A percentile compares a stretch with the other conserved stretches of the same genome.
Evolutionary conservation across 2,329 filamentous ascomycete species (phyloP).

Genomic region (Diplodia corticola): DNA sequence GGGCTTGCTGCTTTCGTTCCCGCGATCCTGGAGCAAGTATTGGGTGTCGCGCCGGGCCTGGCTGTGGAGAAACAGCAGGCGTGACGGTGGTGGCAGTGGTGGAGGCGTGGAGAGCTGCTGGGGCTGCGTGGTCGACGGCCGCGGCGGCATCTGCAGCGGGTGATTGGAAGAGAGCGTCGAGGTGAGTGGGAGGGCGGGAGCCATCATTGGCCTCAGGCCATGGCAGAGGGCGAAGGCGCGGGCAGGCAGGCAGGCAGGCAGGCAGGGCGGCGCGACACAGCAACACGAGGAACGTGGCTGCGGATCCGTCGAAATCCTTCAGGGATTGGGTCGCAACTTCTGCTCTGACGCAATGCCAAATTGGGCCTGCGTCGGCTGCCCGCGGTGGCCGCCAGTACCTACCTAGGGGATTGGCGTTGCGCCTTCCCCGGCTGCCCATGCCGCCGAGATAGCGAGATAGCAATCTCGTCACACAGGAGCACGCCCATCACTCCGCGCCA

Average conservation of each 20-base stretch:
- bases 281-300: constrained; percentile 6
- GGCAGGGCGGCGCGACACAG: background rate
- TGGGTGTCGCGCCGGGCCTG: background rate
- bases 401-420: background rate
- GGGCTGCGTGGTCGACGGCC: background rate
- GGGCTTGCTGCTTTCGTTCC: background rate
- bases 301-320: background rate
- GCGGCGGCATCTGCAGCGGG: background rate
- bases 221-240: no score
- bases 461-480: background rate
- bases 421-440: background rate
- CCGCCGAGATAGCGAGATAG: constrained; percentile 9
- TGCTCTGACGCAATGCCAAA: constrained; percentile 11
- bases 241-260: background rate
- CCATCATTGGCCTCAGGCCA: constrained; percentile 1
- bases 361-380: background rate
- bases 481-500: background rate
- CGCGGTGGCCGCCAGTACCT: background rate
- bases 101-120: background rate
- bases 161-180: background rate
- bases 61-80: background rate
- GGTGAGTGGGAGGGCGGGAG: background rate
- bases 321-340: background rate
- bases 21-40: background rate
- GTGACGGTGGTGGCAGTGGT: background rate